Conservation (phyloP, 2,329 filamentous ascomycete genomes). For the Tolypocladium amazonense region DNA sequence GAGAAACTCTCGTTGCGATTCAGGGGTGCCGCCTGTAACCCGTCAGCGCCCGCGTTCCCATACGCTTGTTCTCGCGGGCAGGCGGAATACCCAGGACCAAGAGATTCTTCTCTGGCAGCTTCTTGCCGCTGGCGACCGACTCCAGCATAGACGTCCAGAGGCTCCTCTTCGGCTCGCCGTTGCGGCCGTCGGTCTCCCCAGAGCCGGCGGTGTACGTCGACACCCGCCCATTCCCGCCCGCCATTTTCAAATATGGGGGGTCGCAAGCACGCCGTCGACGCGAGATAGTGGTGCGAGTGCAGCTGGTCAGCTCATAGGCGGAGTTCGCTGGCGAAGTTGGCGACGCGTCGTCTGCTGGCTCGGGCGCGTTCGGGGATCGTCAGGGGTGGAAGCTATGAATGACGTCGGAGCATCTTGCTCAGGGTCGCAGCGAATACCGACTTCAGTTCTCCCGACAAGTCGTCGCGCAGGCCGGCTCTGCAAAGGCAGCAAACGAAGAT, state of each 20-base stretch:
- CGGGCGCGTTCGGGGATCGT: conserved; percentile 7
- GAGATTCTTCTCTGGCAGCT: conserved; percentile 83
- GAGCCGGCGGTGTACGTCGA: conserved; percentile 49
- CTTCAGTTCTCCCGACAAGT: neutral
- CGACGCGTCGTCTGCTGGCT: neutral
- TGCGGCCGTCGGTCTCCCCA: conserved; percentile 43
- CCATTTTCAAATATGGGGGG: conserved; percentile 25
- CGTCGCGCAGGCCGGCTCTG: neutral
- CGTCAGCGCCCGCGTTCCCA: conserved; percentile 15
- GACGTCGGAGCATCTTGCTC: conserved; percentile 17
- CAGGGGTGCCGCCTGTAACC: conserved; percentile 60
- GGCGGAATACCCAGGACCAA: conserved; percentile 61
- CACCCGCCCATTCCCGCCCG: conserved; percentile 41
- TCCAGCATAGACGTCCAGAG: conserved; percentile 94
- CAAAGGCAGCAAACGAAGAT: conserved; percentile 3
- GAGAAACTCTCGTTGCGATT: conserved; percentile 76
- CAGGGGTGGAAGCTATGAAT: conserved; percentile 12
- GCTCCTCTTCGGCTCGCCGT: conserved; percentile 70
- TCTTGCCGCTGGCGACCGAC: conserved; percentile 79
- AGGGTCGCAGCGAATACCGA: conserved; percentile 3
- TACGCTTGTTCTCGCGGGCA: neutral
- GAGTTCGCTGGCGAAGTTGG: conserved; percentile 2
- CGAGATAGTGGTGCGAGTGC: neutral
- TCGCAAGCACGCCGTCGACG: conserved; percentile 5
- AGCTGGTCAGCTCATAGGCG: neutral